These are phyloP conservation scores for Yamadazyma phyllophila DNA, from an alignment of 805 yeast species.

Conservation along the genomic window DNA sequence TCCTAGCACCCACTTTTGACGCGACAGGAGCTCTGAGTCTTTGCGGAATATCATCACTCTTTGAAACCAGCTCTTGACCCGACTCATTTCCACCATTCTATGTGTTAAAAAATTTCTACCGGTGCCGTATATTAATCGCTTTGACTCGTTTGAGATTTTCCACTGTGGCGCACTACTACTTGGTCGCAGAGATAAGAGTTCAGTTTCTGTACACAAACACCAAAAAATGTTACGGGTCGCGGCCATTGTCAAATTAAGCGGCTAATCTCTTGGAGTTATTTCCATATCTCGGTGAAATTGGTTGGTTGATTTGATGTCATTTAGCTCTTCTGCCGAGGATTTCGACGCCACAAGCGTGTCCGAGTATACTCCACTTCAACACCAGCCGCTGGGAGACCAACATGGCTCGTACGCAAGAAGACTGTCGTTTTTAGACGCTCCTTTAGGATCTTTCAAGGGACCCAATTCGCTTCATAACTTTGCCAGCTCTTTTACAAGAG, in stretches of 20 bases:
- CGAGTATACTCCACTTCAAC: constrained; percentile 17
- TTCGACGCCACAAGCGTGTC: constrained; percentile 21
- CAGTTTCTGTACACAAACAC: too few relatives aligned
- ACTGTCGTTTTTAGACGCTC: constrained; percentile 27
- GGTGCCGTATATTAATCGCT: background rate
- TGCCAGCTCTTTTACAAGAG: constrained; percentile 76
- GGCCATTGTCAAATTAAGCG: background rate
- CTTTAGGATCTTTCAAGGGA: constrained; percentile 60
- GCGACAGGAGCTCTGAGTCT: constrained; percentile 11
- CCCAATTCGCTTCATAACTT: constrained; percentile 71
- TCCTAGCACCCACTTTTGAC: constrained; percentile 72
- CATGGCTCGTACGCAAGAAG: constrained; percentile 11
- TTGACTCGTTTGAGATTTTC: constrained; percentile 1
- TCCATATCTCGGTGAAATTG: background rate
- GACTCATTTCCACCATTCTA: background rate
- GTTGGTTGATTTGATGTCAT: background rate
- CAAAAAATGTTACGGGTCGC: background rate
- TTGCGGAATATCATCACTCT: constrained; percentile 6
- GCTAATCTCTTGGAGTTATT: background rate
- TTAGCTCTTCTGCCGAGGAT: constrained; percentile 1
- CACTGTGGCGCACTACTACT: constrained; percentile 4
- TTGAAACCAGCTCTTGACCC: background rate
- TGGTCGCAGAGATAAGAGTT: background rate
- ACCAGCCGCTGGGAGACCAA: background rate
- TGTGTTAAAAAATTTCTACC: background rate